Percentiles rank a stretch among this genome's conserved stretches.
These are phyloP conservation scores for Pleurotus eryngii DNA, from an alignment of 768 basidiomycete species.

Conservation along the genomic window DNA sequence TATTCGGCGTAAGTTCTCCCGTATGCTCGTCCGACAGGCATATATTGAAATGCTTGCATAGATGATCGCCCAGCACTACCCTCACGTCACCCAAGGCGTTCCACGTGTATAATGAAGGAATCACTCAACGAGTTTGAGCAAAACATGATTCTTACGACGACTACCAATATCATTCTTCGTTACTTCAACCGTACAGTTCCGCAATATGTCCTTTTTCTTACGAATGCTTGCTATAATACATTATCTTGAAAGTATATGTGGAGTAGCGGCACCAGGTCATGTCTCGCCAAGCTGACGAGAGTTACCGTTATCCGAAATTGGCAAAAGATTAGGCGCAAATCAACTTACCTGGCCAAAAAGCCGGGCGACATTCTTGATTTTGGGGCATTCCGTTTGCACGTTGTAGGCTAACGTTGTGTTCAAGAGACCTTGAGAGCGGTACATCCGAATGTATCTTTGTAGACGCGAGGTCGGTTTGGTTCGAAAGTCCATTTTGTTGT, in stretches of 20 bases:
- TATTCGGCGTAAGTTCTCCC: conserved; percentile 52
- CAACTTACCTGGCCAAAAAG: conserved; percentile 35
- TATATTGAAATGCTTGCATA: conserved; percentile 19
- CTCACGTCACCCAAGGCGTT: conserved; percentile 66
- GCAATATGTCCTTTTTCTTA: no score
- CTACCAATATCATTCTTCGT: not conserved
- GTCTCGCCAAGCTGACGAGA: not conserved
- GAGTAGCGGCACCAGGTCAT: not conserved
- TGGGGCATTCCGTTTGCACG: conserved; percentile 60
- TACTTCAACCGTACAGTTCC: not conserved
- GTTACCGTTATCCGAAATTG: no score
- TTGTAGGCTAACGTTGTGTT: conserved; percentile 51
- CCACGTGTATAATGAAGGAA: conserved; percentile 21
- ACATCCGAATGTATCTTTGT: conserved; percentile 60
- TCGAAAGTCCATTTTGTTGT: not conserved
- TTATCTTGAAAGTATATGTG: no score
- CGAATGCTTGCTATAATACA: no score
- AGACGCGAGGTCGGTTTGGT: not conserved
- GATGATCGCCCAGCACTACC: conserved; percentile 69
- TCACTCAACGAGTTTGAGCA: no score
- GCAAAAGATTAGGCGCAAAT: not conserved
- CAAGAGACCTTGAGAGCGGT: conserved; percentile 47
- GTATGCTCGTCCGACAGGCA: not conserved
- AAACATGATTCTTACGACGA: not conserved
- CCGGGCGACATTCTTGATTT: conserved; percentile 49